Conservation (phyloP, 2,329 filamentous ascomycete genomes). For the Pestalotiopsis sp. region DNA sequence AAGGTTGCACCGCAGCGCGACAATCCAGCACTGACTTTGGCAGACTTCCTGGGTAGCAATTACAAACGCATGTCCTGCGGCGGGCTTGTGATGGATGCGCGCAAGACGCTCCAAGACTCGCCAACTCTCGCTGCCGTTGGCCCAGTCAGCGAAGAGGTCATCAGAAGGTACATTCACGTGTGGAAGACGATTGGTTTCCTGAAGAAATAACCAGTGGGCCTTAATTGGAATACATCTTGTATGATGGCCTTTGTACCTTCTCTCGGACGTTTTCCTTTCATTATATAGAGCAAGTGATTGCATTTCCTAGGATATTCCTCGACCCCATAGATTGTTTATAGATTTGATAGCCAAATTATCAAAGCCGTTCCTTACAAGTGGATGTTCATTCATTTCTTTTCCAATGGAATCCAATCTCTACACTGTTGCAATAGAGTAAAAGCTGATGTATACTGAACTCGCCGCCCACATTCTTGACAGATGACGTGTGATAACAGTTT, state of each 20-base stretch:
- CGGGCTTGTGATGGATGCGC: conserved; percentile 41
- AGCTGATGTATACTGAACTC: too few species aligned
- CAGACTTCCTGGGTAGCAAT: conserved; percentile 36
- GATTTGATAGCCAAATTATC: neutral
- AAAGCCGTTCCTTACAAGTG: neutral
- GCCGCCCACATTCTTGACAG: too few species aligned
- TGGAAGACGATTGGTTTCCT: conserved; percentile 29
- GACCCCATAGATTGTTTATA: neutral
- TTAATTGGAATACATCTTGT: too few species aligned
- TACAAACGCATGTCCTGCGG: conserved; percentile 48
- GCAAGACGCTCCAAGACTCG: conserved; percentile 26
- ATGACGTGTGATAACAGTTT: too few species aligned
- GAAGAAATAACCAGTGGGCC: neutral
- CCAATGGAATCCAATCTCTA: neutral
- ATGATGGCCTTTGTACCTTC: too few species aligned
- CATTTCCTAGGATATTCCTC: neutral
- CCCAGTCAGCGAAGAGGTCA: conserved; percentile 22
- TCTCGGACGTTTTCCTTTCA: too few species aligned
- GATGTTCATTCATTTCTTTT: neutral
- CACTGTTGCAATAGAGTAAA: too few species aligned
- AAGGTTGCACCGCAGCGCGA: conserved; percentile 32
- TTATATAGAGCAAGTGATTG: neutral
- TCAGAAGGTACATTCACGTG: conserved; percentile 21
- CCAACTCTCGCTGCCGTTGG: conserved; percentile 21
- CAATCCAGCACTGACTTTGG: conserved; percentile 30